phyloP scores from a whole-genome alignment of 78 protist species.

The Dictyostelium intermedium region DNA sequence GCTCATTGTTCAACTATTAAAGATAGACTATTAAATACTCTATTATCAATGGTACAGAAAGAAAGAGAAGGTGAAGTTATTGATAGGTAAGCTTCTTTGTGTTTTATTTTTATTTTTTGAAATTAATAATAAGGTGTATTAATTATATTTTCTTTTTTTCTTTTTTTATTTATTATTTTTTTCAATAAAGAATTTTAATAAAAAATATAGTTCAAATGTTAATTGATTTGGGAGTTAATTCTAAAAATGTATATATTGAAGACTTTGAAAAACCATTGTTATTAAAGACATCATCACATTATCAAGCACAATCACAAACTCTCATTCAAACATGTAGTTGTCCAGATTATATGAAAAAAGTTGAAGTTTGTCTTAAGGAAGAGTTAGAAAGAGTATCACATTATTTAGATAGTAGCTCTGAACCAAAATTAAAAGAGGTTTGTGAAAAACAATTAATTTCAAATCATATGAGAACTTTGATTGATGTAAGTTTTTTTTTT shows the following conservation, averaged over 20 bases:
- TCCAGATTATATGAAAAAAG: conserved; percentile 90
- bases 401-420: conserved; percentile 81
- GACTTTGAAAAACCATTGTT: conserved; percentile 91
- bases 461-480: conserved; percentile 76
- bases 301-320: conserved; percentile 74
- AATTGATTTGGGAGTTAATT: conserved; percentile 86
- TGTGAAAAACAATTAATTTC: conserved; percentile 88
- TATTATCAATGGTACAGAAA: conserved; percentile 78
- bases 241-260: conserved; percentile 80
- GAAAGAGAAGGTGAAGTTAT: conserved; percentile 88
- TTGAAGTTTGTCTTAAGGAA: conserved; percentile 84
- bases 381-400: conserved; percentile 86
- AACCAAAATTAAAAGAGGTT: conserved; percentile 68
- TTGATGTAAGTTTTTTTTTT: conserved; percentile 18
- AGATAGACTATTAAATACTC: conserved; percentile 47
- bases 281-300: conserved; percentile 78
- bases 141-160: background rate
- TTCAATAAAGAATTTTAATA: conserved; percentile 72
- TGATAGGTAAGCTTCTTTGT: conserved; percentile 59
- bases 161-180: background rate
- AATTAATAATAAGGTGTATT: background rate
- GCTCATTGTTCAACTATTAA: conserved; percentile 61
- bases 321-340: conserved; percentile 82
- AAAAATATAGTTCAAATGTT: conserved; percentile 86
- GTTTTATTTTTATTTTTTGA: background rate